These are phyloP conservation scores for Tardiomyces digboiensis DNA, from an alignment of 1,139 yeast genomes.

Conservation along the genomic window DNA sequence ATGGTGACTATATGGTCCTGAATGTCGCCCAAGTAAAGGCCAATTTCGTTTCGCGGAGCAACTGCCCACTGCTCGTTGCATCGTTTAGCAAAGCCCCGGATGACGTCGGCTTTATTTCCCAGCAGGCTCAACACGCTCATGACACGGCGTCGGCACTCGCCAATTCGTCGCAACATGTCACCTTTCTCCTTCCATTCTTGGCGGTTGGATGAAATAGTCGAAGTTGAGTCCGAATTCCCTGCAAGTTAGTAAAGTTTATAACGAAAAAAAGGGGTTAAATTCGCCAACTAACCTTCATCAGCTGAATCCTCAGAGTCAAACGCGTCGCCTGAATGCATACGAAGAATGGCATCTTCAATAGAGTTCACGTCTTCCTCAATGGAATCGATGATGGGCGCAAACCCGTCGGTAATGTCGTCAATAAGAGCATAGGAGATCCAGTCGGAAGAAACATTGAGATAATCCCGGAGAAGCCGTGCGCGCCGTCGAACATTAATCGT, in stretches of 20 bases:
- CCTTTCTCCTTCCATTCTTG: slow-evolving; percentile 89
- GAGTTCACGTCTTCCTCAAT: slow-evolving; percentile 85
- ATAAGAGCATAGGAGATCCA: slow-evolving; percentile 97
- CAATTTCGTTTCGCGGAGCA: slow-evolving; percentile 69
- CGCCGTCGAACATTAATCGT: slow-evolving; percentile 93
- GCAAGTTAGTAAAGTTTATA: slow-evolving; percentile 1
- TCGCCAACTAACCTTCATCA: slow-evolving; percentile 18
- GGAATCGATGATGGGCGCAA: slow-evolving; percentile 92
- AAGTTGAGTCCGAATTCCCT: slow-evolving; percentile 16
- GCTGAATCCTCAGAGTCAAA: slow-evolving; percentile 29
- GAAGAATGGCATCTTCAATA: slow-evolving; percentile 83
- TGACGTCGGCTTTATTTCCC: slow-evolving; percentile 93
- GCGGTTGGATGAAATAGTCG: slow-evolving; percentile 36
- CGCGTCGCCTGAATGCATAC: slow-evolving; percentile 52
- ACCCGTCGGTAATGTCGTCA: slow-evolving; percentile 95
- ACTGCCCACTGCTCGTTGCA: slow-evolving; percentile 78
- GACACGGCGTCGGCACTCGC: slow-evolving; percentile 89
- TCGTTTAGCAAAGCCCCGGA: slow-evolving; percentile 86
- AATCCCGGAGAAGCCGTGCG: slow-evolving; percentile 79
- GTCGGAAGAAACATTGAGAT: slow-evolving; percentile 82
- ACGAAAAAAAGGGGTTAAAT: slow-evolving; percentile 6
- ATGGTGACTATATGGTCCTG: slow-evolving; percentile 82
- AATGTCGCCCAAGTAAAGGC: slow-evolving; percentile 87
- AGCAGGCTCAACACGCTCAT: slow-evolving; percentile 80
- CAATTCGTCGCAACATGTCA: slow-evolving; percentile 89